phyloP scores from a whole-genome alignment of 176 grass and related monocot species.

The Leersia perrieri region DNA sequence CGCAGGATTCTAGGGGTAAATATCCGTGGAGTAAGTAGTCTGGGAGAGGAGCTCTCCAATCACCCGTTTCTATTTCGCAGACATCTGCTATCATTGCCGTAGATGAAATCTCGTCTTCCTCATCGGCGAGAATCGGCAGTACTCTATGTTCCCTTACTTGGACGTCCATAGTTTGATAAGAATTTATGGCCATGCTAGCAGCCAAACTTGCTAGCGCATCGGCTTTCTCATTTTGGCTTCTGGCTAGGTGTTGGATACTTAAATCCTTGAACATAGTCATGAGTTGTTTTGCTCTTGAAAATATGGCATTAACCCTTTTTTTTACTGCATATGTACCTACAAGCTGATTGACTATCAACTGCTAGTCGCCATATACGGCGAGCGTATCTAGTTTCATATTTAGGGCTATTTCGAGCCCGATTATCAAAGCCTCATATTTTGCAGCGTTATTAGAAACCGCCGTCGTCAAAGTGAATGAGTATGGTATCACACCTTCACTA shows the following conservation, averaged over 20 bases:
- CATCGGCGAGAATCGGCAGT: rapidly evolving
- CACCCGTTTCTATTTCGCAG: background rate
- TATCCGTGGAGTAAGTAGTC: background rate
- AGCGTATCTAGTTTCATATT: background rate
- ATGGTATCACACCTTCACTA: background rate
- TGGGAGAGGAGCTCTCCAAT: background rate
- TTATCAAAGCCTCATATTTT: background rate
- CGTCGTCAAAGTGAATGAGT: background rate
- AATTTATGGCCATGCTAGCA: background rate
- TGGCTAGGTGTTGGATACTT: background rate
- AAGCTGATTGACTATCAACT: background rate
- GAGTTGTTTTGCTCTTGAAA: background rate
- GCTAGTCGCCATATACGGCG: background rate
- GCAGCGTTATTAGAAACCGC: background rate
- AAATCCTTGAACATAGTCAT: background rate
- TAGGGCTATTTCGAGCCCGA: background rate
- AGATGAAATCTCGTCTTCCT: background rate
- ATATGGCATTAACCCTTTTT: background rate
- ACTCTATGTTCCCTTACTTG: background rate
- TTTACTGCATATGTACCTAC: background rate
- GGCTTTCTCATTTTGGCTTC: background rate
- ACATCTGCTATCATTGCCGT: background rate
- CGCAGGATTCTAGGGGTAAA: background rate
- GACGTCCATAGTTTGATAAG: background rate
- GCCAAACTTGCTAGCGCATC: background rate